Percentiles rank a stretch among this genome's conserved stretches.
Evolutionary conservation across 2,329 filamentous ascomycete species (phyloP).

Genomic region (Fusarium pseudocircinatum): DNA sequence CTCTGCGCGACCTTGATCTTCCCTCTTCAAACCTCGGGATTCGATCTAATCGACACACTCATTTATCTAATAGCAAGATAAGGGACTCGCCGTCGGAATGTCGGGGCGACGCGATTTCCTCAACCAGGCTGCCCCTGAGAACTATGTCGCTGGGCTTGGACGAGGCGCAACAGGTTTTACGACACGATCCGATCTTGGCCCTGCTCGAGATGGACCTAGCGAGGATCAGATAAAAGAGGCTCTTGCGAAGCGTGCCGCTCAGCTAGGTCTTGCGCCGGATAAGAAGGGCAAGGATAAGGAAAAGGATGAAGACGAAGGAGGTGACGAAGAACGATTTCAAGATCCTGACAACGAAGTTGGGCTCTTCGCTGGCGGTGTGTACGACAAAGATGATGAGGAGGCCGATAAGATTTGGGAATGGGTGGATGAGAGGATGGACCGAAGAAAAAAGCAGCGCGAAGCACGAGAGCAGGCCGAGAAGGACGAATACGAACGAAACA

Average conservation of each 20-base stretch:
- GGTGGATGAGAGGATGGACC: conserved; percentile 97
- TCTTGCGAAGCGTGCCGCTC: conserved; percentile 90
- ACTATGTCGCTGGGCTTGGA: conserved; percentile 95
- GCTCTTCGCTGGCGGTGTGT: conserved; percentile 92
- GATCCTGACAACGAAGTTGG: conserved; percentile 98
- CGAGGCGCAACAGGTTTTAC: conserved; percentile 98
- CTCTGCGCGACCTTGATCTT: conserved; percentile 8
- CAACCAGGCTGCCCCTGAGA: conserved; percentile 84
- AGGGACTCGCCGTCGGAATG: conserved; percentile 52
- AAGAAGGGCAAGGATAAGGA: conserved; percentile 77
- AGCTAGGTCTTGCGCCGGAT: conserved; percentile 75
- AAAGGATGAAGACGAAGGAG: conserved; percentile 77
- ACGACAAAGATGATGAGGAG: conserved; percentile 97
- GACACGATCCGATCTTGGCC: conserved; percentile 94
- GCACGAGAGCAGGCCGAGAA: conserved; percentile 89
- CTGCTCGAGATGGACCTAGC: conserved; percentile 92
- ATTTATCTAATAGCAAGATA: not conserved
- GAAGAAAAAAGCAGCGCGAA: conserved; percentile 91
- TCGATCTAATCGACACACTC: not conserved
- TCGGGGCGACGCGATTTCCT: conserved; percentile 82
- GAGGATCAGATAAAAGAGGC: conserved; percentile 99
- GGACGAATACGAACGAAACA: conserved; percentile 96
- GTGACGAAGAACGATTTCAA: conserved; percentile 84
- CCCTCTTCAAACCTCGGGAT: not conserved
- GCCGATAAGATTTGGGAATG: conserved; percentile 95